Evolutionary conservation across 2,329 filamentous ascomycete species (phyloP), one percentile per base, ranked within the genome.

Genomic region (Monosporascus sp.): DNA sequence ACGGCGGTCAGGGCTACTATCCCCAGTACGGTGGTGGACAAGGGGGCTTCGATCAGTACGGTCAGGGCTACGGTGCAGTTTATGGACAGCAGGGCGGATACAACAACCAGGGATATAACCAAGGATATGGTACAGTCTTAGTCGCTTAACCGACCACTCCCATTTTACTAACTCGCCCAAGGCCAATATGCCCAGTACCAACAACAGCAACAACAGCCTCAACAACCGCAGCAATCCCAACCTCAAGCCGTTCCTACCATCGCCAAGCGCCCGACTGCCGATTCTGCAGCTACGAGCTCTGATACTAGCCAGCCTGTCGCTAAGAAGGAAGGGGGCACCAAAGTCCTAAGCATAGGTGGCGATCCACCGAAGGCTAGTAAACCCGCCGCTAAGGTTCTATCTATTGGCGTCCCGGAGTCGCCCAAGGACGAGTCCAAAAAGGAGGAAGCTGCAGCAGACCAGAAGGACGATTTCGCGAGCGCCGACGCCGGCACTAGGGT

Each of bases 401-500:
- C 88, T 46, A 86, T 96, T 52, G 87, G 88, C 45, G 79, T 74
- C 18, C 72, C 80, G 1, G 49, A 71, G 7, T 72, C 79, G n/a
- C 74, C 80, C 38, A 81, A 84, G 67, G 74, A 79, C 48, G 78
- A 83, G 51, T 72, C 75, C 55, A 80, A 80, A 68, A 67, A 75
- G 49, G 76, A 77, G 34, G 71, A 74, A 68, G 69, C 70, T 7
- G 56, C 66, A 5, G 53, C 57, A 25, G 51, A 60, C 15, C 58
- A 62, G 45, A 70, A 73, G 50, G 65, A 58, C 18, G 49, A 60
- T 11, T 38, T 62, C 42, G 57, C 68, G 25, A 22, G 42, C 20
- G 67, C 74, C 48, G 76, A 76, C 45, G 73, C 87, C 27, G 89
- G 90, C 31, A 80, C 91, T 56, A 97, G 97, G 74, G 85, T 88